Evolutionary conservation across 108 stramenopile genomes (phyloP).

Genomic region (Cyclotella kingstonii): DNA sequence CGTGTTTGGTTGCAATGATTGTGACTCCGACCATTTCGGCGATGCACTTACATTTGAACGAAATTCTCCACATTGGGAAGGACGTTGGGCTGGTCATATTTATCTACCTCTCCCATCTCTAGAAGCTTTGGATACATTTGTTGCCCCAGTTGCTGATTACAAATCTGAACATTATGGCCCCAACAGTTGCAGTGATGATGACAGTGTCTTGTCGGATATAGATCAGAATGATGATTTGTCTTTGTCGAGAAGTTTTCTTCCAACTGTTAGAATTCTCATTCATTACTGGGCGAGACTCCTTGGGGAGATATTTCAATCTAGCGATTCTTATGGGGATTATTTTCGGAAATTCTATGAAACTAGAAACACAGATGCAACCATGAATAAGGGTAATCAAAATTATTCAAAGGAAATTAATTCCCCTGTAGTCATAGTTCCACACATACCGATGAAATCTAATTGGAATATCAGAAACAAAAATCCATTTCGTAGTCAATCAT

Average conservation of each 20-base stretch:
- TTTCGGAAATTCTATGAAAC: not conserved
- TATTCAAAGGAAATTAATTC: not conserved
- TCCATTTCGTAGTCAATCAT: not conserved
- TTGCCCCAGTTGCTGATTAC: not conserved
- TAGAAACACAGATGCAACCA: not conserved
- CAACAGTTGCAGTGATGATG: not conserved
- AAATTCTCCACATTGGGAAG: conserved; percentile 40
- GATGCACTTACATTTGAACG: conserved; percentile 18
- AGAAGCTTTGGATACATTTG: conserved; percentile 3
- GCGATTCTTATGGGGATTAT: not conserved
- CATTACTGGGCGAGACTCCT: conserved; percentile 11
- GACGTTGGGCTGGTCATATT: conserved; percentile 37
- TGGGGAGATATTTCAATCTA: not conserved
- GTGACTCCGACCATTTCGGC: not conserved
- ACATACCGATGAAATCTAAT: conserved; percentile 28
- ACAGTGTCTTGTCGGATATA: not conserved
- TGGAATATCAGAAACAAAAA: not conserved
- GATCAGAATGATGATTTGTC: conserved; percentile 2
- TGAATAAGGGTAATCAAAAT: not conserved
- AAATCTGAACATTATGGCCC: not conserved
- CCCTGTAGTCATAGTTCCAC: conserved; percentile 19
- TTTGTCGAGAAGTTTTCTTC: conserved; percentile 13
- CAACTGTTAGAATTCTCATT: conserved; percentile 15
- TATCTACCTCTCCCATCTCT: conserved; percentile 26
- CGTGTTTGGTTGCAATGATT: too few relatives aligned